Percentiles rank a stretch among this genome's conserved stretches.
phyloP scores from a whole-genome alignment of 164 flowering plant genomes.

The Vitis riparia region DNA sequence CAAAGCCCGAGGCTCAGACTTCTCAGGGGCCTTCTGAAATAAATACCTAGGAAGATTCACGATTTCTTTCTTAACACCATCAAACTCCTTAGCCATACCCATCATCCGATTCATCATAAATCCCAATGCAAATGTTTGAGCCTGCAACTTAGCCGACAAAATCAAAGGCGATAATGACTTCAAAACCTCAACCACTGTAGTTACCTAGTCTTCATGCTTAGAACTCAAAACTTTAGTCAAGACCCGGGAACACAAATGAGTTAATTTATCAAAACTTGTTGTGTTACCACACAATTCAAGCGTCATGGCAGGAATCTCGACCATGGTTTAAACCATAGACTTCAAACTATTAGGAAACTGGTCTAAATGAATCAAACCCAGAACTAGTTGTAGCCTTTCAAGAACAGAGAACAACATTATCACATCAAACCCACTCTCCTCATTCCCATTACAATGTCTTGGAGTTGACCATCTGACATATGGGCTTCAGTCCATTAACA shows the following conservation, averaged over 20 bases:
- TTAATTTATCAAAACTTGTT: slow-evolving; percentile 30
- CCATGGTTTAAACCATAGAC: slow-evolving; percentile 63
- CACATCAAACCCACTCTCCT: slow-evolving; percentile 31
- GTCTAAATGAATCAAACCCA: slow-evolving; percentile 61
- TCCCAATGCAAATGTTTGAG: slow-evolving; percentile 52
- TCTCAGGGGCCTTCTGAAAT: slow-evolving; percentile 78
- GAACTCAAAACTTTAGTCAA: slow-evolving; percentile 51
- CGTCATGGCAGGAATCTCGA: slow-evolving; percentile 60
- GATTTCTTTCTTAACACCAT: slow-evolving; percentile 56
- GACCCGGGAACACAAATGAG: slow-evolving; percentile 49
- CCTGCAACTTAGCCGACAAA: slow-evolving; percentile 56
- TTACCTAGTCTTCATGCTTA: slow-evolving; percentile 67
- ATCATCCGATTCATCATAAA: slow-evolving; percentile 55
- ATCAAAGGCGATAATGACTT: slow-evolving; percentile 60
- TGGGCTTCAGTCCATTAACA: too few species aligned
- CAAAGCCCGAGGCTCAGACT: slow-evolving; percentile 68
- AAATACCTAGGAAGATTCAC: slow-evolving; percentile 71
- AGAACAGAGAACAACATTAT: slow-evolving; percentile 44
- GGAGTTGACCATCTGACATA: too few species aligned
- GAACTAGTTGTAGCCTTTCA: slow-evolving; percentile 48
- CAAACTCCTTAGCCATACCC: slow-evolving; percentile 33
- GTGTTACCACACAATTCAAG: slow-evolving; percentile 38
- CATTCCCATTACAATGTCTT: slow-evolving; percentile 12
- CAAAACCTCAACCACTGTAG: slow-evolving; percentile 63
- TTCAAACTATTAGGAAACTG: slow-evolving; percentile 84